Evolutionary conservation across 1,284 basidiomycete species (phyloP).

Genomic region (Jaminaea rosea): DNA sequence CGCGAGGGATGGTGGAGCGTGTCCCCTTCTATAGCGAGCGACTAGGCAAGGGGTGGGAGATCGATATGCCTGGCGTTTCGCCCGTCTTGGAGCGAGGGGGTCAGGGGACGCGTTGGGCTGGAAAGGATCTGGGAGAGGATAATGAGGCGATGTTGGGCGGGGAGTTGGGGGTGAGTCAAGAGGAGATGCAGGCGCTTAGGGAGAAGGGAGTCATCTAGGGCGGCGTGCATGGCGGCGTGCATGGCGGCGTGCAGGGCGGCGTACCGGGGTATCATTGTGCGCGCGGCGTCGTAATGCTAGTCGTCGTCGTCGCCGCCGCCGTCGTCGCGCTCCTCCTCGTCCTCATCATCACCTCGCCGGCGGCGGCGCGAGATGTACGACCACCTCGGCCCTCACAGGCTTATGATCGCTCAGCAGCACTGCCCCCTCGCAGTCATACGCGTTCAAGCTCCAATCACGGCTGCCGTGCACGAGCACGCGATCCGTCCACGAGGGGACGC

Average conservation of each 20-base stretch:
- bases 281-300: too few species aligned
- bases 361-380: too few species aligned
- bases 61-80: slow-evolving; percentile 2
- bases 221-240: too few species aligned
- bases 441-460: too few species aligned
- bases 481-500: slow-evolving; percentile 17
- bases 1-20: slow-evolving; percentile 2
- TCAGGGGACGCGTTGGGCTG: slow-evolving; percentile 1
- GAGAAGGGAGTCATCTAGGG: background rate
- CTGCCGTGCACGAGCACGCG: slow-evolving; percentile 10
- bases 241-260: too few species aligned
- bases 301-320: too few species aligned
- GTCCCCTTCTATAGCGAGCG: background rate
- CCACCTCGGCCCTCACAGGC: background rate
- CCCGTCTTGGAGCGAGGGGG: slow-evolving; percentile 1
- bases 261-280: too few species aligned
- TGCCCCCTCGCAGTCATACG: too few species aligned
- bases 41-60: background rate
- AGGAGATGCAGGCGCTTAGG: background rate
- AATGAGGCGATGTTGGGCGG: background rate
- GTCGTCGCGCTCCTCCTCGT: too few species aligned
- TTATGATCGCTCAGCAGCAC: background rate
- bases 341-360: too few species aligned
- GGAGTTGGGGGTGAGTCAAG: background rate
- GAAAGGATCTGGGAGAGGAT: slow-evolving; percentile 1